These are phyloP conservation scores for Lentinula aciculospora DNA, from an alignment of 768 basidiomycete genomes.

Conservation along the genomic window DNA sequence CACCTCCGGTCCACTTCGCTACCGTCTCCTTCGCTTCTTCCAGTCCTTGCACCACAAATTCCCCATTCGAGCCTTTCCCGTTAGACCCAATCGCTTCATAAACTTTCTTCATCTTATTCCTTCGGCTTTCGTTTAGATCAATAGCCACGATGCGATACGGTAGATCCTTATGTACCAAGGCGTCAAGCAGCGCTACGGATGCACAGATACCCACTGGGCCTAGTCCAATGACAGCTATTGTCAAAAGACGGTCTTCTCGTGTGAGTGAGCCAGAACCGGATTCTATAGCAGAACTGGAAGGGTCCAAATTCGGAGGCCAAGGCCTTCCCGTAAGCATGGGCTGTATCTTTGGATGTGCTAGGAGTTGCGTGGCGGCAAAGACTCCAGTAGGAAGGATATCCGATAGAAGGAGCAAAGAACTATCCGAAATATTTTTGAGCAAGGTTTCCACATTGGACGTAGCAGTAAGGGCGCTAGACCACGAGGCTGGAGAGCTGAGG, in stretches of 20 bases:
- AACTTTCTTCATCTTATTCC: slow-evolving; percentile 55
- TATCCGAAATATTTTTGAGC: slow-evolving; percentile 39
- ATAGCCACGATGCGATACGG: slow-evolving; percentile 57
- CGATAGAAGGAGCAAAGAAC: slow-evolving; percentile 64
- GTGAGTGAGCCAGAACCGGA: not conserved
- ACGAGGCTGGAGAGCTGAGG: slow-evolving; percentile 42
- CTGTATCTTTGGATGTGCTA: slow-evolving; percentile 66
- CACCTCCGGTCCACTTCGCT: slow-evolving; percentile 43
- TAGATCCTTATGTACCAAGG: slow-evolving; percentile 37
- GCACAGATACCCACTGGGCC: slow-evolving; percentile 80
- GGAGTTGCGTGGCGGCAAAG: slow-evolving; percentile 66
- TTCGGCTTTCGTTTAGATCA: slow-evolving; percentile 52
- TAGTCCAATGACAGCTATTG: slow-evolving; percentile 65
- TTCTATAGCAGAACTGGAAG: slow-evolving; percentile 9
- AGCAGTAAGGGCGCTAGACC: slow-evolving; percentile 24
- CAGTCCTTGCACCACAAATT: slow-evolving; percentile 45
- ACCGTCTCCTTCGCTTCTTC: slow-evolving; percentile 47
- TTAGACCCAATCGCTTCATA: slow-evolving; percentile 42
- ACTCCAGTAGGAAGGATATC: slow-evolving; percentile 80
- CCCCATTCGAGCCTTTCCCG: slow-evolving; percentile 35
- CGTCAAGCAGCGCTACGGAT: slow-evolving; percentile 57
- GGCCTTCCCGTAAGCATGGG: slow-evolving; percentile 53
- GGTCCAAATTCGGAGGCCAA: slow-evolving; percentile 48
- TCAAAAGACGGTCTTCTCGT: slow-evolving; percentile 41
- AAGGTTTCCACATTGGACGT: not conserved